A percentile compares a stretch with the other conserved stretches of the same genome.
Conservation (phyloP, 768 basidiomycete genomes). For the Cystofilobasidium bisporidii region DNA sequence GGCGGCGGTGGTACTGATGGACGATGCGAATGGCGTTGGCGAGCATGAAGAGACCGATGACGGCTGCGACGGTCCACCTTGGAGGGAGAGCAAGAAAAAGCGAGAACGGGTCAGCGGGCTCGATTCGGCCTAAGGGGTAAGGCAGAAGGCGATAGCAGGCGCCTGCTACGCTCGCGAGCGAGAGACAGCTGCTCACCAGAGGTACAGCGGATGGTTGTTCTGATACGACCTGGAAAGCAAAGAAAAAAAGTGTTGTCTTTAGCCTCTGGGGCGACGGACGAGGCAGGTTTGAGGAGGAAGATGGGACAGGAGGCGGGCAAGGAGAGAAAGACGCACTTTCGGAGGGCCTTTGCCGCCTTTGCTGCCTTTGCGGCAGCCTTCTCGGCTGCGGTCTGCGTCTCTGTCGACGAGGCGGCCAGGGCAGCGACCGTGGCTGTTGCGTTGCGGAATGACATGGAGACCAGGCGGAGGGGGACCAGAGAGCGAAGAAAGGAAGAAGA, state of each 20-base stretch:
- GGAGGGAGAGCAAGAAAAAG: no score
- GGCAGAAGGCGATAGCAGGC: no score
- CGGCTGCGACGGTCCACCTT: constrained; percentile 1
- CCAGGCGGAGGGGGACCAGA: no score
- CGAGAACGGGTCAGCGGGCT: not conserved
- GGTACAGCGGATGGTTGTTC: constrained; percentile 7
- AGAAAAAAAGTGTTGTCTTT: not conserved
- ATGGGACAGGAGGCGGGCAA: no score
- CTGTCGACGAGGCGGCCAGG: not conserved
- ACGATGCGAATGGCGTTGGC: constrained; percentile 8
- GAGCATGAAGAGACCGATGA: constrained; percentile 17
- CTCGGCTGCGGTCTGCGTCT: not conserved
- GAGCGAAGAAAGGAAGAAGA: not conserved
- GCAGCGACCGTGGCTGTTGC: not conserved
- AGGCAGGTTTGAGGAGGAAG: not conserved
- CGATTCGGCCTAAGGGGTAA: no score
- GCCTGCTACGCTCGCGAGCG: not conserved
- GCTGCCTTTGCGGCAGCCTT: not conserved
- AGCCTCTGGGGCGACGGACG: not conserved
- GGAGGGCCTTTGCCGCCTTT: not conserved
- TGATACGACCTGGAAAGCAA: not conserved
- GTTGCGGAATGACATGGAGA: not conserved
- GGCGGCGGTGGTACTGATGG: not conserved
- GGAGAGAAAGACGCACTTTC: constrained; percentile 1
- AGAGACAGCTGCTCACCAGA: constrained; percentile 15